Evolutionary conservation across 2,329 filamentous ascomycete genomes (phyloP), one percentile per base, ranked within the genome.

Genomic region (Fusarium sublunatum): DNA sequence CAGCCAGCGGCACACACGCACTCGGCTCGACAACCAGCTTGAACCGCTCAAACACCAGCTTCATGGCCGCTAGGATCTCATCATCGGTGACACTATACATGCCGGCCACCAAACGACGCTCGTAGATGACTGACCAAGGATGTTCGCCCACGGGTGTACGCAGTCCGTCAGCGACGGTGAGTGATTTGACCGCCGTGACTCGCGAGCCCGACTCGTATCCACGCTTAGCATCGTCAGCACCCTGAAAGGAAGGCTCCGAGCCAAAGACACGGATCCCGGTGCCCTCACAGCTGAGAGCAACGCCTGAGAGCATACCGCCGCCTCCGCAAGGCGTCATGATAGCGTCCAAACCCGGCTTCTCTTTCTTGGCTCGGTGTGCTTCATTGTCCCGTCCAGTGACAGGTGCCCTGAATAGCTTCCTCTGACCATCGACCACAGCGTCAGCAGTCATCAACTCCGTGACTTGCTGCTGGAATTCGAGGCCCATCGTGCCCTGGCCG

Each of bases 11-110:
- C n/a, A 97, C 93, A 3, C 89, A 92, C 1, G 91, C 87, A 76
- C 90, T 93, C 22, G 94, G 94, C 82, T 98, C 94, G 11, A 97
- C 88, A 22, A 97, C 87, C 42, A 96, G 79, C 85, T 98, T 97
- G 83, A 95, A 87, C 55, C 93, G 81, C 84, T 98, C 94, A 61
- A 93, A 79, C 31, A 96, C 89, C 61, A 98, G 76, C 60, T 84
- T 79, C 85, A 97, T 84, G 11, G 93, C 90, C 22, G 81, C 83
- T 70, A 85, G 83, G 74, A 98, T 97, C 81, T 97, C 87, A 51
- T 89, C 88, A 76, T 98, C 94, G 1, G 82, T 87, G 1, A 96
- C 94, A 52, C 85, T 84, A 76, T 86, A 88, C 70, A 97, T 85
- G 1, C 85, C 89, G 3, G 78, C 73, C 1, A 97, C 89, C 55